Percentiles rank a stretch among this genome's conserved stretches.
phyloP scores from a whole-genome alignment of 1,284 basidiomycete species.

The Takashimella tepidaria region DNA sequence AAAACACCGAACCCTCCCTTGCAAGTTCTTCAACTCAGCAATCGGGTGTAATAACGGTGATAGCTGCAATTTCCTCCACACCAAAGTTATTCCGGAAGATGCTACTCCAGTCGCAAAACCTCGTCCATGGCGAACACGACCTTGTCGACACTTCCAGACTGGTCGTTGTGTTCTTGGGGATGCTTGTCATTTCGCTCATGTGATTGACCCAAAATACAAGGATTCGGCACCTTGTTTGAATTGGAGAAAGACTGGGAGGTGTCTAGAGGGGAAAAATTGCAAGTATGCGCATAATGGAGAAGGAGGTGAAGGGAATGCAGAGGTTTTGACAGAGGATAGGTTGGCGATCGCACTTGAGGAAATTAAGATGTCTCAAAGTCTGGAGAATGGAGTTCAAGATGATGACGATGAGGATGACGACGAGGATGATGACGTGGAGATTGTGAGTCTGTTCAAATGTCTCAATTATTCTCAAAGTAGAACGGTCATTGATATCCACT shows the following conservation, averaged over 20 bases:
- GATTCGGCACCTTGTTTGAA: conserved; percentile 3
- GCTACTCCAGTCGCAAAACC: conserved; percentile 29
- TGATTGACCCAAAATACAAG: conserved; percentile 20
- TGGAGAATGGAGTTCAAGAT: not conserved
- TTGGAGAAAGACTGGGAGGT: conserved; percentile 11
- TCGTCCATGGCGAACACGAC: conserved; percentile 40
- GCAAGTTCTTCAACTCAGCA: conserved; percentile 45
- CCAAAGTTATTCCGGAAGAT: conserved; percentile 31
- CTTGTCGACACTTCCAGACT: conserved; percentile 42
- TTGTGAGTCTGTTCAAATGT: conserved; percentile 23
- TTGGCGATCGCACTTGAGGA: conserved; percentile 15
- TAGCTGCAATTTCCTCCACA: conserved; percentile 39
- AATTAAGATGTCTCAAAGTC: conserved; percentile 1
- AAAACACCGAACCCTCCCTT: conserved; percentile 24
- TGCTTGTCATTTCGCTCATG: conserved; percentile 45
- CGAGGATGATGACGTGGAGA: conserved; percentile 31
- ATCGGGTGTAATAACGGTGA: conserved; percentile 37
- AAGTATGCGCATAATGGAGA: conserved; percentile 10
- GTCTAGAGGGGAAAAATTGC: conserved; percentile 11
- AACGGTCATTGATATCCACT: no score
- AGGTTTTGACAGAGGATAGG: conserved; percentile 21
- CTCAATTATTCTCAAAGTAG: no score
- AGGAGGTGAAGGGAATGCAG: conserved; percentile 8
- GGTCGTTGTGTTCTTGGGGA: conserved; percentile 41
- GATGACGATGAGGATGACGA: conserved; percentile 11